These are phyloP conservation scores for Primulina huaijiensis DNA, from an alignment of 257 asterid species.

Conservation along the genomic window DNA sequence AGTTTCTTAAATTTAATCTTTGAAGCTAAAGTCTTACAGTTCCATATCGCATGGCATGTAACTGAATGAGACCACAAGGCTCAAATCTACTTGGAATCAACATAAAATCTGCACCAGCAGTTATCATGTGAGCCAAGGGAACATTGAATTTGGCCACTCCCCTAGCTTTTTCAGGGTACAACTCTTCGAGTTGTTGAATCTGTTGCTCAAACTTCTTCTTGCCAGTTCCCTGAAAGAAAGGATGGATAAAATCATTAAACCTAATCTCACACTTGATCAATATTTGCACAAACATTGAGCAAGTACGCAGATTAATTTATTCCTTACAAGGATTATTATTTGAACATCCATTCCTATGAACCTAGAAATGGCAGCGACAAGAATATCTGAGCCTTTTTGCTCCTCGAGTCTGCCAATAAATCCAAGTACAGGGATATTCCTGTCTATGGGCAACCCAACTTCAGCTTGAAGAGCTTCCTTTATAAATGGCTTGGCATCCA, in stretches of 20 bases:
- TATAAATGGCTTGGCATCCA: slow-evolving; percentile 70
- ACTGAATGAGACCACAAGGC: slow-evolving; percentile 96
- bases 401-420: slow-evolving; percentile 97
- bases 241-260: neutral
- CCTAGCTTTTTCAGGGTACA: slow-evolving; percentile 80
- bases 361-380: slow-evolving; percentile 74
- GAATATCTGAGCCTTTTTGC: slow-evolving; percentile 96
- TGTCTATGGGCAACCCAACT: slow-evolving; percentile 85
- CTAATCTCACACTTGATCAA: neutral
- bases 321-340: slow-evolving; percentile 77
- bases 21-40: slow-evolving; percentile 49
- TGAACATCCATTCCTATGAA: slow-evolving; percentile 69
- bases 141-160: slow-evolving; percentile 88
- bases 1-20: neutral
- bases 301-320: slow-evolving; percentile 3
- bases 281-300: neutral
- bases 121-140: slow-evolving; percentile 81
- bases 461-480: slow-evolving; percentile 97
- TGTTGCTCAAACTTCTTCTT: slow-evolving; percentile 76
- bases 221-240: slow-evolving; percentile 70
- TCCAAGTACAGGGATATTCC: slow-evolving; percentile 75
- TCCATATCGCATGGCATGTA: slow-evolving; percentile 98
- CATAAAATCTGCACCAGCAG: slow-evolving; percentile 89
- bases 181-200: slow-evolving; percentile 79
- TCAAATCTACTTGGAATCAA: slow-evolving; percentile 91